Evolutionary conservation across 441 rosid species (phyloP).

Genomic region (Jatropha multifida): DNA sequence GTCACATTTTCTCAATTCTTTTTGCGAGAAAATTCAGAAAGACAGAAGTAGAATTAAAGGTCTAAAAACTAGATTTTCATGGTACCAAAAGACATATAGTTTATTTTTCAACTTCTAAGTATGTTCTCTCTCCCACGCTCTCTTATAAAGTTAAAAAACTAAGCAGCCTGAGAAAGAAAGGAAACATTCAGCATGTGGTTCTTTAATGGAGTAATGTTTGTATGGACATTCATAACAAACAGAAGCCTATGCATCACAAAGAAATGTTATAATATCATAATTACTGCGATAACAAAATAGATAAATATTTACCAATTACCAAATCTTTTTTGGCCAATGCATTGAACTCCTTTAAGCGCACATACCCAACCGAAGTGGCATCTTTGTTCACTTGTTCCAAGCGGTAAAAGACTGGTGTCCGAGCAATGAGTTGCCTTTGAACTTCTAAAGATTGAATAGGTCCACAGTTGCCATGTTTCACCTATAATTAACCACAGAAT

Average conservation of each 20-base stretch:
- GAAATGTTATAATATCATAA: neutral
- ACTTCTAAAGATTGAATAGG: conserved; percentile 61
- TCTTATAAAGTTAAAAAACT: neutral
- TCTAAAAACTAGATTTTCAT: neutral
- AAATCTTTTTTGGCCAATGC: conserved; percentile 94
- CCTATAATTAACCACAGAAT: conserved; percentile 42
- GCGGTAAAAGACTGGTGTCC: conserved; percentile 79
- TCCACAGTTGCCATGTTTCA: conserved; percentile 89
- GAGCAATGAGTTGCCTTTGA: conserved; percentile 83
- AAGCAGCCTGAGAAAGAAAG: neutral
- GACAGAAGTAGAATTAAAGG: neutral
- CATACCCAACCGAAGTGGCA: conserved; percentile 64
- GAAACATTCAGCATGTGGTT: neutral
- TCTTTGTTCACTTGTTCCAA: conserved; percentile 73
- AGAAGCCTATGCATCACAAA: conserved; percentile 1
- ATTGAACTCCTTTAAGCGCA: conserved; percentile 89
- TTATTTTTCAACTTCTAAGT: no score
- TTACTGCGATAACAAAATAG: conserved; percentile 9
- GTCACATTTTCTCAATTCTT: neutral
- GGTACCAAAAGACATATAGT: neutral
- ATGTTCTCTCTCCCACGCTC: neutral
- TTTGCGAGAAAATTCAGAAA: neutral
- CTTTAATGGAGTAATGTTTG: neutral
- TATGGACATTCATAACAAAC: neutral
- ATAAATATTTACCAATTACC: conserved; percentile 59